Conservation (phyloP, 1,139 yeast species). For the Yamadazyma dendronema region DNA sequence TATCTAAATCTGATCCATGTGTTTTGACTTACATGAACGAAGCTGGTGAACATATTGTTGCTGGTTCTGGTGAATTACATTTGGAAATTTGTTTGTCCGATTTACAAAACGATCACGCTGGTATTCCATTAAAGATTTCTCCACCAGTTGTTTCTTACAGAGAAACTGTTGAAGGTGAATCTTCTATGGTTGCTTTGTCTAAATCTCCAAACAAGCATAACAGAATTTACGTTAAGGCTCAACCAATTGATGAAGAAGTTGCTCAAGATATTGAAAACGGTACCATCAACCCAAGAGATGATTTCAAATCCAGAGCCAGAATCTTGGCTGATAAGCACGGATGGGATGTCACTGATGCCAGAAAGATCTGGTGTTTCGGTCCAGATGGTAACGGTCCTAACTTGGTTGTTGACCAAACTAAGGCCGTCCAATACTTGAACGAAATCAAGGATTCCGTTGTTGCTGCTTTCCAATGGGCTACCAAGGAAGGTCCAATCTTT, state of each 20-base stretch:
- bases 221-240: conserved; percentile 98
- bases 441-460: conserved; percentile 99
- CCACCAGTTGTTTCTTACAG: conserved; percentile 99
- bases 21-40: conserved; percentile 83
- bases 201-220: conserved; percentile 99
- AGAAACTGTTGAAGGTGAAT: conserved; percentile 94
- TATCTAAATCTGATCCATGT: conserved; percentile 99
- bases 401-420: conserved; percentile 98
- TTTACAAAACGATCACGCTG: conserved; percentile 98
- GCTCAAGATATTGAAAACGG: conserved; percentile 91
- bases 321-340: conserved; percentile 98
- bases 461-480: conserved; percentile 99
- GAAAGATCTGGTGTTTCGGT: conserved; percentile 99
- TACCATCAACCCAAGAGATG: conserved; percentile 92
- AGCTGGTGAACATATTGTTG: conserved; percentile 99
- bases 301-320: conserved; percentile 99
- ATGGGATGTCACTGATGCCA: conserved; percentile 99
- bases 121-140: conserved; percentile 96
- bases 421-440: conserved; percentile 98
- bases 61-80: conserved; percentile 99
- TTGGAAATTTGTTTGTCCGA: conserved; percentile 96
- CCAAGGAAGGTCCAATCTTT: conserved; percentile 98
- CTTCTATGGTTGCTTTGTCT: conserved; percentile 94
- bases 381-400: conserved; percentile 99
- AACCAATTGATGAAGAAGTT: conserved; percentile 93